Evolutionary conservation across 2,329 filamentous ascomycete genomes (phyloP), one percentile per base, ranked within the genome.

Genomic region (Fusarium nelsonii): DNA sequence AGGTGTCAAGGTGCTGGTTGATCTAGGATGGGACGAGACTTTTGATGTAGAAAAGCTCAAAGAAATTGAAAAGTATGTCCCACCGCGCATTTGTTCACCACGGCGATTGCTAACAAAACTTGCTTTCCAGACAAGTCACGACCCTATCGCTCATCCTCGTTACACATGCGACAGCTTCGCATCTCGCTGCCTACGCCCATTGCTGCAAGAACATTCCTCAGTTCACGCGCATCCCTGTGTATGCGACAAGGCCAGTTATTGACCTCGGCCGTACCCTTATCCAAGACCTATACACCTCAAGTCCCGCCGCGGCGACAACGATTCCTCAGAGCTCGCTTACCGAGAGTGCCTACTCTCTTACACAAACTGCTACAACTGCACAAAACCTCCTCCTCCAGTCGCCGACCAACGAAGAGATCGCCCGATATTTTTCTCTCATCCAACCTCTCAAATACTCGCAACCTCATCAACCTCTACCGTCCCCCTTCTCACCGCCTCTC

Each of bases 401-500:
- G 2, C 96, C 96, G 0, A 93, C 91, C 0, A 80, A 89, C 6
- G 93, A 97, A 59, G 96, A 99, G 76, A 97, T 99, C 68, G 92
- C 93, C 32, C 89, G 90, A 51, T 98, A 97, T 81, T 99, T 98
- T 78, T 91, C 92, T 23, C 86, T 93, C 11, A 94, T 99, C 70
- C 93, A 97, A 69, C 91, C 94, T 3, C 85, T 99, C 36, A 98
- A 98, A 81, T 99, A 98, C 82, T 97, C 94, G 3, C 96, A 99
- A 78, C 94, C 96, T 4, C 94, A 97, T 76, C 93, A 97, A 74
- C 95, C 96, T 2, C 85, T 94, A 2, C 89, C 92, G 0, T 96
- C 94, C 7, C 91, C 94, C 1, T 97, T 94, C 76, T 97, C 94
- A 4, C 93, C 94, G 6, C 92, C 95, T 1, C 84, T 97, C 16